Percentiles rank a stretch among this genome's conserved stretches.
Evolutionary conservation across 108 stramenopile species (phyloP).

Genomic region (Pseudonitzschia multiseries): DNA sequence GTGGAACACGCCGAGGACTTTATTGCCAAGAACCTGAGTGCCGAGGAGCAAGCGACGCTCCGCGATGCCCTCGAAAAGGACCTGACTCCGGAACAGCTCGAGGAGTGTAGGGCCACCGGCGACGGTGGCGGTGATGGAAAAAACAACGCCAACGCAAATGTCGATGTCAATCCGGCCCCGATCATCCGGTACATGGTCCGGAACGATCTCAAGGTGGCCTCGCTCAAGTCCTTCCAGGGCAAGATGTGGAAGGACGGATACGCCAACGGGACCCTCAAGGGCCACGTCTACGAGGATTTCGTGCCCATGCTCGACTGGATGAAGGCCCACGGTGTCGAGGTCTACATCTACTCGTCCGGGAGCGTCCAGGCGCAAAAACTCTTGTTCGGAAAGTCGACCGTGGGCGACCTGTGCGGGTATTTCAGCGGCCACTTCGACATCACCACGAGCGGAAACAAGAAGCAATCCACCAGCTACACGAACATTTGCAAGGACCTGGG

Average conservation of each 20-base stretch:
- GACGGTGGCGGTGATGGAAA: too few relatives aligned
- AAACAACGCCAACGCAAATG: not conserved
- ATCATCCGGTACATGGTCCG: conserved; percentile 64
- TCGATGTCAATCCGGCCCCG: conserved; percentile 22
- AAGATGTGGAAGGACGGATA: conserved; percentile 88
- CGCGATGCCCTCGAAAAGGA: conserved; percentile 37
- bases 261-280: conserved; percentile 67
- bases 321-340: conserved; percentile 44
- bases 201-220: conserved; percentile 76
- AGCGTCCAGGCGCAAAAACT: conserved; percentile 85
- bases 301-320: conserved; percentile 72
- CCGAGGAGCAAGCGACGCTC: conserved; percentile 16
- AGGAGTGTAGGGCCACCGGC: not conserved
- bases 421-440: conserved; percentile 90
- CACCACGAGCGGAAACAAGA: conserved; percentile 76
- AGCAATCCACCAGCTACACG: conserved; percentile 59
- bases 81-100: not conserved
- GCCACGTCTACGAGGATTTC: conserved; percentile 85
- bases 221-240: conserved; percentile 81
- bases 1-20: conserved; percentile 46
- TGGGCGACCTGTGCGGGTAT: conserved; percentile 73
- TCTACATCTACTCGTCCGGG: conserved; percentile 91
- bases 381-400: conserved; percentile 68
- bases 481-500: conserved; percentile 72
- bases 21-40: conserved; percentile 14